These are phyloP conservation scores for Scheffersomyces lignicola DNA, from an alignment of 1,139 yeast species.

Conservation along the genomic window DNA sequence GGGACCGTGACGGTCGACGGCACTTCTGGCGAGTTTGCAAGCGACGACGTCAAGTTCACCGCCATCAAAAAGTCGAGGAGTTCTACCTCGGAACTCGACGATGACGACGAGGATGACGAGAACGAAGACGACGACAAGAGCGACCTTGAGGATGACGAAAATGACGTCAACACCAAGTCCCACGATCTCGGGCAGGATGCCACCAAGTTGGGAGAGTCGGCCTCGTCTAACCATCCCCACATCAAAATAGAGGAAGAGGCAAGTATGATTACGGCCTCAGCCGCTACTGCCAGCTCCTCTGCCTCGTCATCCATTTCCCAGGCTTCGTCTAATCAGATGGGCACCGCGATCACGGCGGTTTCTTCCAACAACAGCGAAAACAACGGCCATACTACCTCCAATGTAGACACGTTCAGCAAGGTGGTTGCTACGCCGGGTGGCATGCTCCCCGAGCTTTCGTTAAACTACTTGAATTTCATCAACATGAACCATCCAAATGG, in stretches of 20 bases:
- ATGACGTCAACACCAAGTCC: too few relatives aligned
- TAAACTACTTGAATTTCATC: conserved; percentile 7
- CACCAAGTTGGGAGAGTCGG: background rate
- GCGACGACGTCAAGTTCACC: background rate
- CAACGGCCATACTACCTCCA: background rate
- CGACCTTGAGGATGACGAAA: background rate
- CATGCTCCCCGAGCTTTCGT: conserved; percentile 6
- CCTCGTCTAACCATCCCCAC: conserved; percentile 1
- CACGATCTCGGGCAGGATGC: background rate
- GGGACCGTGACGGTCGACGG: conserved; percentile 8
- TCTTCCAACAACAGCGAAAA: background rate
- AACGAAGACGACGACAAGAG: conserved; percentile 2
- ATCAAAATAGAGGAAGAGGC: conserved; percentile 1
- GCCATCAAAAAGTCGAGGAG: conserved; percentile 3
- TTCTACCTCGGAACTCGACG: conserved; percentile 6
- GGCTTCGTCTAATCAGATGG: background rate
- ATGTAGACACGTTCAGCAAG: background rate
- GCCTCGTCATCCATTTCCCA: conserved; percentile 3
- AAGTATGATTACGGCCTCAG: background rate
- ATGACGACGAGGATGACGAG: conserved; percentile 1
- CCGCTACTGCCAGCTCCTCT: background rate
- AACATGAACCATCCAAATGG: conserved; percentile 1
- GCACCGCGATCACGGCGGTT: background rate
- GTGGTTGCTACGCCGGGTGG: conserved; percentile 1
- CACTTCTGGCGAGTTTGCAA: conserved; percentile 1